Evolutionary conservation across 805 yeast species (phyloP).

Genomic region (Zygosaccharomyces siamensis): DNA sequence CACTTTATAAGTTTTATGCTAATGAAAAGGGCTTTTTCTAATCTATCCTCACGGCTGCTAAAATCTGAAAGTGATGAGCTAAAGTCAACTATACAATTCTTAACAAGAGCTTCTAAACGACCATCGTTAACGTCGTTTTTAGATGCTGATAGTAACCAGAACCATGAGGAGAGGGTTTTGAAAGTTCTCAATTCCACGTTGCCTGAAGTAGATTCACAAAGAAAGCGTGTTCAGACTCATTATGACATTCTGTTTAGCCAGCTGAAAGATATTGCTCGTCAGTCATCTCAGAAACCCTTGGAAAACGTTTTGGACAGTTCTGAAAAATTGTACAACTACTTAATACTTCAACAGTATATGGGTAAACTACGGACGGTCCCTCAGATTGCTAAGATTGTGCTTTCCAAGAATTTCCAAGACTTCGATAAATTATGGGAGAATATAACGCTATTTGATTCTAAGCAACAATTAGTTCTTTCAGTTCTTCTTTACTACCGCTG

Average conservation of each 20-base stretch:
- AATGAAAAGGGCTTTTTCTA: conserved; percentile 24
- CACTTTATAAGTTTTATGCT: background rate
- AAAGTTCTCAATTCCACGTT: conserved; percentile 28
- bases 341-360: conserved; percentile 23
- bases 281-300: conserved; percentile 10
- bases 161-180: conserved; percentile 27
- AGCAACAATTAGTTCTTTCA: conserved; percentile 18
- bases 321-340: conserved; percentile 16
- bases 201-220: conserved; percentile 23
- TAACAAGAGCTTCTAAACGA: conserved; percentile 19
- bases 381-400: conserved; percentile 18
- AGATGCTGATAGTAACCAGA: conserved; percentile 9
- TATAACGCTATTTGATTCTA: conserved; percentile 17
- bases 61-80: conserved; percentile 26
- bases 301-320: conserved; percentile 7
- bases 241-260: conserved; percentile 28
- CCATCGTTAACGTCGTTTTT: conserved; percentile 10
- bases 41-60: conserved; percentile 14
- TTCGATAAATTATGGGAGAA: conserved; percentile 19
- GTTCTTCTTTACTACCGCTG: conserved; percentile 24
- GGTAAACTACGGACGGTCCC: conserved; percentile 13
- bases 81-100: conserved; percentile 24
- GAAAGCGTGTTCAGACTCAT: conserved; percentile 25
- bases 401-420: conserved; percentile 21
- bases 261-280: conserved; percentile 23